phyloP scores from a whole-genome alignment of 768 basidiomycete genomes.

The Gloeophyllum trabeum region DNA sequence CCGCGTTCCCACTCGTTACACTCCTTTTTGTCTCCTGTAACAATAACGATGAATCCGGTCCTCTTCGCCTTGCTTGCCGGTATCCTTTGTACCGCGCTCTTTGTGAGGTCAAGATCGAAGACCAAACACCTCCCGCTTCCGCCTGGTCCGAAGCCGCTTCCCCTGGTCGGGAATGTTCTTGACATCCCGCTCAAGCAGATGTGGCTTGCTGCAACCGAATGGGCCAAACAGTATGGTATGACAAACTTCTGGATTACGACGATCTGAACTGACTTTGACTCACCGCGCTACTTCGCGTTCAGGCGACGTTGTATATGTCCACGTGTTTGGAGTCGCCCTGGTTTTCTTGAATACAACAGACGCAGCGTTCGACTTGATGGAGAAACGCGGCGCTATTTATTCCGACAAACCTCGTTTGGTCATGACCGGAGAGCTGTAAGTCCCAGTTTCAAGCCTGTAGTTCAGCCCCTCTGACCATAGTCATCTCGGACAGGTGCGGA shows the following conservation, averaged over 20 bases:
- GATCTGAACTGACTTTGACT: not conserved
- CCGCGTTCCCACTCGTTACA: not conserved
- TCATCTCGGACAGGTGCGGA: constrained; percentile 8
- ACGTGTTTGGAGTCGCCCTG: constrained; percentile 1
- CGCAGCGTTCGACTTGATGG: constrained; percentile 2
- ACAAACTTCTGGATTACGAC: not conserved
- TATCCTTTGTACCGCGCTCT: not conserved
- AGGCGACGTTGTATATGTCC: not conserved
- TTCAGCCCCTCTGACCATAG: too few relatives aligned
- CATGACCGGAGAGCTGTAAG: constrained; percentile 22
- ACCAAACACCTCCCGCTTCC: constrained; percentile 5
- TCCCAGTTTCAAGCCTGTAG: not conserved
- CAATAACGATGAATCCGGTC: not conserved
- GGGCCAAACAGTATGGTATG: constrained; percentile 5
- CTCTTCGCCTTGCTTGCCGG: not conserved
- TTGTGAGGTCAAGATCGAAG: not conserved
- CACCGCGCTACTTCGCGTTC: not conserved
- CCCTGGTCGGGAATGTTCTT: constrained; percentile 13
- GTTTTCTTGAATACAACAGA: not conserved
- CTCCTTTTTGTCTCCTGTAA: not conserved
- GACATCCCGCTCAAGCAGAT: constrained; percentile 15
- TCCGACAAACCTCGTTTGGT: constrained; percentile 19
- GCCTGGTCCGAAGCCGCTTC: constrained; percentile 12
- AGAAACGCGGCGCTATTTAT: constrained; percentile 16
- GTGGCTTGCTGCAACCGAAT: constrained; percentile 6